Evolutionary conservation across 2,329 filamentous ascomycete species (phyloP), one percentile per base, ranked within the genome.

Genomic region (Ascochyta rabiei): DNA sequence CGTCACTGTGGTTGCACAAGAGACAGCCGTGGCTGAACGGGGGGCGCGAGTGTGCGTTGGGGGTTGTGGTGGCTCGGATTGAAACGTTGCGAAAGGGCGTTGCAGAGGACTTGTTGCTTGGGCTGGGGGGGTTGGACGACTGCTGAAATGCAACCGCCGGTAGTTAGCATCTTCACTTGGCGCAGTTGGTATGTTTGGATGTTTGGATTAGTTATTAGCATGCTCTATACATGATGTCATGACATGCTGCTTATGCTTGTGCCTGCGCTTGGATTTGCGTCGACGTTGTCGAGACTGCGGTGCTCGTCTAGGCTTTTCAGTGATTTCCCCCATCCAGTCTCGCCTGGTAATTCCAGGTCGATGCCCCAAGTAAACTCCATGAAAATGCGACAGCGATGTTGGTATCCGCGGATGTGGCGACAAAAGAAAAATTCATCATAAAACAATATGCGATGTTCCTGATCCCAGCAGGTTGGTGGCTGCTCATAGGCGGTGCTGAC

Each of bases 401-500:
- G 53, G 53, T 57, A 57, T 57, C 48, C 48, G 53, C 53, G 39
- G 39, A 43, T 34, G 24, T 48, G 34, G 15, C 39, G 39, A 56
- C 53, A 57, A 57, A 53, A 19, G 39, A 52, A 57, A 52, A 13
- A 23, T 30, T 52, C 48, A 48, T 57, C 43, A 51, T 41, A 39
- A 56, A 48, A 24, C 15, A 43, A 51, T 31, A 55, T 18, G 33
- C 42, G 16, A 31, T 35, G 47, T 10, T 30, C 53, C 53, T 50
- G 47, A 21, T 19, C 39, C 53, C 53, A 43, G 47, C 53, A 51
- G 46, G 41, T 45, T 24, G 7, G n/a, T n/a, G 28, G 28, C 40
- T 12, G 26, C 24, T 10, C 9, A 6, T 39, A 10, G 13, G 10
- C n/a, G 12, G 4, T 23, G 21, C 2, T 23, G 21, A 23, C 9